A percentile compares a stretch with the other conserved stretches of the same genome.
phyloP scores from a whole-genome alignment of 2,329 filamentous ascomycete genomes.

The Eutypa lata region DNA sequence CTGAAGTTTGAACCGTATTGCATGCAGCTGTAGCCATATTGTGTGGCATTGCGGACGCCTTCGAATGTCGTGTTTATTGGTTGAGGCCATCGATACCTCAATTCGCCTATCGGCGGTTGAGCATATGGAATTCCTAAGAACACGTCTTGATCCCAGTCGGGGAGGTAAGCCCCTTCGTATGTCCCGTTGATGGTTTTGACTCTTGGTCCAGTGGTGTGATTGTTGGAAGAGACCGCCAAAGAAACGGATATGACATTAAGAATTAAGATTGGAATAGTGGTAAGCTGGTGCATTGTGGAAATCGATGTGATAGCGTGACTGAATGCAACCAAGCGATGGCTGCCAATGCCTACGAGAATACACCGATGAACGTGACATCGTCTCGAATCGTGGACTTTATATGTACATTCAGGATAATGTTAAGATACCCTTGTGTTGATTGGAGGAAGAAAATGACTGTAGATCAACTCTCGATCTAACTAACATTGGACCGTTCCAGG shows the following conservation, averaged over 20 bases:
- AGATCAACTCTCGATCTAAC: background rate
- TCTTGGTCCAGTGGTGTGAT: conserved; percentile 5
- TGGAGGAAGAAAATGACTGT: background rate
- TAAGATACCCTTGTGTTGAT: background rate
- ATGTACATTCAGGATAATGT: background rate
- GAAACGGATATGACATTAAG: background rate
- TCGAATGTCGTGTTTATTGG: conserved; percentile 37
- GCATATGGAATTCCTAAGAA: conserved; percentile 40
- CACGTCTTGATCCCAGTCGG: conserved; percentile 35
- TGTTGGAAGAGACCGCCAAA: background rate
- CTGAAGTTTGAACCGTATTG: conserved; percentile 40
- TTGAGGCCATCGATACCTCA: conserved; percentile 35
- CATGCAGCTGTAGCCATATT: conserved; percentile 44
- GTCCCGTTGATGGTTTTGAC: conserved; percentile 29
- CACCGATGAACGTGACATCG: background rate
- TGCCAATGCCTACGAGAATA: background rate
- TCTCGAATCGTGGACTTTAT: background rate
- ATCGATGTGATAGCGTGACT: background rate
- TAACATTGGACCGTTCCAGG: background rate
- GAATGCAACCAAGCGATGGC: background rate
- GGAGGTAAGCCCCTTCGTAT: conserved; percentile 30
- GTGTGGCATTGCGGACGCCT: conserved; percentile 35
- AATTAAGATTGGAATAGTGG: background rate
- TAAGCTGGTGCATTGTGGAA: background rate
- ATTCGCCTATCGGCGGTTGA: conserved; percentile 32